Evolutionary conservation across 306 rosid genomes (phyloP), one percentile per base, ranked within the genome.

Genomic region (Vigna radiata): DNA sequence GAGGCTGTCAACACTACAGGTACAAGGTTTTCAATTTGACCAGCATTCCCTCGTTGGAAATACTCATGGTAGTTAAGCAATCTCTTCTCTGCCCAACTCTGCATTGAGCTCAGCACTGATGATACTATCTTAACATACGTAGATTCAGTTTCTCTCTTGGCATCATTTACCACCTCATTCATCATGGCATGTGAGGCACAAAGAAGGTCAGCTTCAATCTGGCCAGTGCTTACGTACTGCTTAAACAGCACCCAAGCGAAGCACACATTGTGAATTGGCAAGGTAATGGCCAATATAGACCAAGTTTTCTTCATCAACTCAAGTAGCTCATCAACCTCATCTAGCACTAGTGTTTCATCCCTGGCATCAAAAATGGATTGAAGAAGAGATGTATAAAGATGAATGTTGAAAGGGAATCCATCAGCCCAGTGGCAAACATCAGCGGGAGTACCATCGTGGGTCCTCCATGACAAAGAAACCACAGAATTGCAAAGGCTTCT

Each of bases 381-480:
- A 16, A 95, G 91, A 16, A 95, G 93, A 52, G 91, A 66, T 6
- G 79, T 83, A 15, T 95, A 95, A 53, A 95, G 69, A 69, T 92
- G 88, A 33, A 92, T 56, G 89, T 89, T 95, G 75, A 95, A 60
- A 17, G 98, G 98, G 83, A 78, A 92, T 4, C 98, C 97, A 70
- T 95, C 97, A 7, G 93, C 97, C 97, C 98, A 95, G 72, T 92
- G 97, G 19, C 97, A 95, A 14, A 94, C 91, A 59, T 91, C 96
- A 25, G 97, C 82, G 1, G 96, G 97, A 33, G 86, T 84, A 5
- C 93, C 90, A 6, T 79, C 85, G 33, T 83, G 13, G 55, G 86
- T 90, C 16, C 92, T 86, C 93, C 97, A 92, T 0, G 98, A 82
- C 10, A 92, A 74, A 17, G 97, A 89, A 66, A 91, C 93, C 1